Percentiles rank a stretch among this genome's conserved stretches.
Conservation (phyloP, 2,329 filamentous ascomycete species). For the Neospermospora avenae region DNA sequence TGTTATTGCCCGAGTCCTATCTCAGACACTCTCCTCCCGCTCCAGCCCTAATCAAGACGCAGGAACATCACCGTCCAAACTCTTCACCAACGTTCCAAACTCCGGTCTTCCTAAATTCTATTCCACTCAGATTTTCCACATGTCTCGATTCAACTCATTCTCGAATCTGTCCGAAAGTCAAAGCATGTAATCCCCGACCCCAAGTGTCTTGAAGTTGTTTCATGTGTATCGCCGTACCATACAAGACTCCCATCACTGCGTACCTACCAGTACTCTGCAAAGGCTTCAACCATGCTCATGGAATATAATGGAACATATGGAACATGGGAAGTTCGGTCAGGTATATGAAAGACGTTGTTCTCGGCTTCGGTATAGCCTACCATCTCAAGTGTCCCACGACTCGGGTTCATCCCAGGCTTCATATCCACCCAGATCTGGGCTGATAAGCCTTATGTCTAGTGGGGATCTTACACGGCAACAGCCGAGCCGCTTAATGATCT, state of each 20-base stretch:
- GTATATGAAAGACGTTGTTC: background rate
- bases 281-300: background rate
- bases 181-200: slow-evolving; percentile 12
- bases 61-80: no score
- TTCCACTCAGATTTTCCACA: background rate
- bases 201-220: slow-evolving; percentile 17
- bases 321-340: background rate
- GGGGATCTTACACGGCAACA: background rate
- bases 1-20: background rate
- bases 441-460: background rate
- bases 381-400: background rate
- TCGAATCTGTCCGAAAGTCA: slow-evolving; percentile 3
- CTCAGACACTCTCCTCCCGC: background rate
- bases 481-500: background rate
- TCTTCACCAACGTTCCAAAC: background rate
- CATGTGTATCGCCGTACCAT: slow-evolving; percentile 2
- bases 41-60: background rate
- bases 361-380: background rate
- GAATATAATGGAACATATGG: background rate
- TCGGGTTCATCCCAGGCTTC: background rate
- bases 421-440: background rate
- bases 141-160: background rate
- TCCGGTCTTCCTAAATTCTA: background rate
- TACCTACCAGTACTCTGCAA: background rate
- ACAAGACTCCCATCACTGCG: background rate